Evolutionary conservation across 345 rosid species (phyloP).

Genomic region (Citrus trifoliata): DNA sequence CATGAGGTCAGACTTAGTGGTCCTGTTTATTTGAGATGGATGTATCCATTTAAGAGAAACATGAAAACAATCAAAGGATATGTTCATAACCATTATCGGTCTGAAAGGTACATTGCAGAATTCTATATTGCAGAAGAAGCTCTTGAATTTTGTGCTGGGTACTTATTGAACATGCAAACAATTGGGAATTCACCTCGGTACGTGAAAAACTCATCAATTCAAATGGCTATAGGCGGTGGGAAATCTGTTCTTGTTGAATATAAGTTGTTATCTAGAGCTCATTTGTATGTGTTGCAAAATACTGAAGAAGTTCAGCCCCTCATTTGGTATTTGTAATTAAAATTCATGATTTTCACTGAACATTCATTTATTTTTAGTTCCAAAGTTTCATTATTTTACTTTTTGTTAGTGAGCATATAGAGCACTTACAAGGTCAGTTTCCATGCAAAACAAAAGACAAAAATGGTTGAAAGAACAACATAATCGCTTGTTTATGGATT

Average conservation of each 20-base stretch:
- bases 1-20: neutral
- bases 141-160: neutral
- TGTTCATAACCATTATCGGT: neutral
- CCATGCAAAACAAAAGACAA: too few relatives aligned
- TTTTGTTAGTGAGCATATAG: too few relatives aligned
- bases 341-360: too few relatives aligned
- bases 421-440: too few relatives aligned
- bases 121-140: neutral
- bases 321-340: too few relatives aligned
- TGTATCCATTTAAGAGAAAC: neutral
- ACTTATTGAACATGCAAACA: neutral
- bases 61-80: neutral
- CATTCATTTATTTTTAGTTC: too few relatives aligned
- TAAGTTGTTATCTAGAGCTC: neutral
- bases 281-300: neutral
- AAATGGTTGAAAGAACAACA: too few relatives aligned
- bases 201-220: too few relatives aligned
- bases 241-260: neutral
- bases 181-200: too few relatives aligned
- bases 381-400: too few relatives aligned
- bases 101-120: neutral
- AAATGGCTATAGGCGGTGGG: neutral
- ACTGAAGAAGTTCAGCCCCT: neutral
- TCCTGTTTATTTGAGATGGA: neutral
- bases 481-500: too few relatives aligned